Percentiles rank a stretch among this genome's conserved stretches.
phyloP scores from a whole-genome alignment of 495 filamentous ascomycete species.

The Podospora conica region DNA sequence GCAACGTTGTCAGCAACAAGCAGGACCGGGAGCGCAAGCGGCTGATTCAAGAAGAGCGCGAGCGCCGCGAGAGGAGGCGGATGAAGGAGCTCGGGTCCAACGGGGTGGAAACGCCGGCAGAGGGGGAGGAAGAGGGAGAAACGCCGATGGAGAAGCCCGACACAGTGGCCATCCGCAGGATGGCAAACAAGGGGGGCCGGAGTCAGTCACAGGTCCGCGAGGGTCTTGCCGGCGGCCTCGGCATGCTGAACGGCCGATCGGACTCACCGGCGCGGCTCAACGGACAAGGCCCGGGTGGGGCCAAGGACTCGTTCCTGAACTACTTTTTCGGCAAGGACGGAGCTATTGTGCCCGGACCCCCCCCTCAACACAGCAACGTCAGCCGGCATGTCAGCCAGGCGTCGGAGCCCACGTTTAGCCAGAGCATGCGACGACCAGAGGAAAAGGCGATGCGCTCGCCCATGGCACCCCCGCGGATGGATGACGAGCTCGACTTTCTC shows the following conservation, averaged over 20 bases:
- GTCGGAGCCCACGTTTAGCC: conserved; percentile 72
- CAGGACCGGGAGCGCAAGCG: conserved; percentile 87
- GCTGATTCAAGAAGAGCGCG: conserved; percentile 70
- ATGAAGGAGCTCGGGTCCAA: conserved; percentile 77
- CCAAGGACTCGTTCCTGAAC: conserved; percentile 86
- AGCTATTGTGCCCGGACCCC: conserved; percentile 39
- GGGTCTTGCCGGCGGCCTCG: conserved; percentile 51
- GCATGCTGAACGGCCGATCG: conserved; percentile 64
- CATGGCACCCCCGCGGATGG: conserved; percentile 24
- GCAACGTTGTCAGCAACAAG: conserved; percentile 84
- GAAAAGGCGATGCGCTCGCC: conserved; percentile 45
- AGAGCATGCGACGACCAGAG: conserved; percentile 74
- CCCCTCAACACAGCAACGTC: conserved; percentile 37
- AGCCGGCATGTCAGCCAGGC: conserved; percentile 64
- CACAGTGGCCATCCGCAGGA: conserved; percentile 31
- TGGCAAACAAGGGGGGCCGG: conserved; percentile 51
- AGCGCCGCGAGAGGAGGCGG: conserved; percentile 73
- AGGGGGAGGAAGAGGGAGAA: conserved; percentile 61
- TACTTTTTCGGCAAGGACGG: conserved; percentile 99
- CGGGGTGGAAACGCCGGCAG: conserved; percentile 62
- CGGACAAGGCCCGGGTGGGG: conserved; percentile 38
- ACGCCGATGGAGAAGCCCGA: conserved; percentile 54
- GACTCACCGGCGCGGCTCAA: conserved; percentile 57
- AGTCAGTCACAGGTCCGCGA: conserved; percentile 80
- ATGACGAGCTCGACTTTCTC: conserved; percentile 33